These are phyloP conservation scores for Drechmeria coniospora DNA, from an alignment of 2,329 filamentous ascomycete species.

Conservation along the genomic window DNA sequence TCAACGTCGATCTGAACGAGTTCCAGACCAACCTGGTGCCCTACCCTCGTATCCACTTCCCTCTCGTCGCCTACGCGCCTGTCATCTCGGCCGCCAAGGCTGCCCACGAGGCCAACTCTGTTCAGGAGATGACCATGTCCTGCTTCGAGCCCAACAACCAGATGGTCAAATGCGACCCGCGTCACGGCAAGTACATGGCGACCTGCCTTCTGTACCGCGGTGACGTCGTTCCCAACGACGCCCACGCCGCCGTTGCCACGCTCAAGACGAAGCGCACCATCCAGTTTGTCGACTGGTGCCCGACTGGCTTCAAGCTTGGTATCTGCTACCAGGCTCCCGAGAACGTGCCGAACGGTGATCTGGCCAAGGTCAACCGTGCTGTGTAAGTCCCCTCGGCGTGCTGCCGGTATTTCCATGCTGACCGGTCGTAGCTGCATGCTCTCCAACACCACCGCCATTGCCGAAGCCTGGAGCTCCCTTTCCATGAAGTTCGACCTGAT, in stretches of 20 bases:
- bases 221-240: constrained; percentile 94
- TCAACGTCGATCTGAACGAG: constrained; percentile 98
- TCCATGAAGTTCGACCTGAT: constrained; percentile 99
- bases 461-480: constrained; percentile 92
- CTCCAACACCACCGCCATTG: constrained; percentile 95
- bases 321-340: constrained; percentile 99
- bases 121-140: constrained; percentile 95
- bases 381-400: constrained; percentile 49
- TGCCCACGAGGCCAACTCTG: constrained; percentile 93
- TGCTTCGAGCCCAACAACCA: constrained; percentile 99
- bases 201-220: constrained; percentile 96
- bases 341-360: constrained; percentile 90
- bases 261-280: constrained; percentile 99
- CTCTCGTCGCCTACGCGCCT: constrained; percentile 88
- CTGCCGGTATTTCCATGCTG: constrained; percentile 6
- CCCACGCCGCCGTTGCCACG: constrained; percentile 78
- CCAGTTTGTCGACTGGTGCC: constrained; percentile 99
- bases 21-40: constrained; percentile 99
- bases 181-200: constrained; percentile 99
- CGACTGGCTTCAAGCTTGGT: constrained; percentile 99
- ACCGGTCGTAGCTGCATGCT: constrained; percentile 67
- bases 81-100: constrained; percentile 92
- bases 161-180: constrained; percentile 99
- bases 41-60: constrained; percentile 98
- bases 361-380: constrained; percentile 95